Evolutionary conservation across 805 yeast species (phyloP).

Genomic region (Wickerhamiella cacticola): DNA sequence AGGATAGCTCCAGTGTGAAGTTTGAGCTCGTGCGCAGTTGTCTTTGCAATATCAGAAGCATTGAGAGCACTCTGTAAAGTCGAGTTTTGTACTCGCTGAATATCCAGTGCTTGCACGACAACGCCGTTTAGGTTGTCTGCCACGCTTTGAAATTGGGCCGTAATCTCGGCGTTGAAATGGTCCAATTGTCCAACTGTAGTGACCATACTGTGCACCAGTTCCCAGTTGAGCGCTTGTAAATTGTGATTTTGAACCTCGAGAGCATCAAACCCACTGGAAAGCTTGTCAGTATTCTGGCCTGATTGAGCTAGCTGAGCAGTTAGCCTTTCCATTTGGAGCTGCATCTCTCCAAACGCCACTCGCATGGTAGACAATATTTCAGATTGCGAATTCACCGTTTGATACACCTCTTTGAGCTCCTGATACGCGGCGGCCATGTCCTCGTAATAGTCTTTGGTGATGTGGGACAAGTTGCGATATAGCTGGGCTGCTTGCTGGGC

Average conservation of each 20-base stretch:
- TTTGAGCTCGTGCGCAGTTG: slow-evolving; percentile 2
- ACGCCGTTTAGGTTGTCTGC: neutral
- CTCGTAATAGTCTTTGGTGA: neutral
- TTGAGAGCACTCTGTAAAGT: slow-evolving; percentile 1
- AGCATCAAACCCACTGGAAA: neutral
- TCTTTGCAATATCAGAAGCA: slow-evolving; percentile 1
- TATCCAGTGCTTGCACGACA: neutral
- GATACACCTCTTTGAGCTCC: neutral
- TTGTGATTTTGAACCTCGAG: neutral
- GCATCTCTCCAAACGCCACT: neutral
- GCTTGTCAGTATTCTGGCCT: neutral
- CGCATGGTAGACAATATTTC: neutral
- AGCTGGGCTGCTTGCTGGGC: slow-evolving; percentile 12
- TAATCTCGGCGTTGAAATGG: neutral
- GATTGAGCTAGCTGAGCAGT: neutral
- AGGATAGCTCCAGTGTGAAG: neutral
- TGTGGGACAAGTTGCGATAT: slow-evolving; percentile 11
- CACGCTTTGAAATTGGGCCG: neutral
- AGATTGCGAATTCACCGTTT: neutral
- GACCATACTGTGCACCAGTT: neutral
- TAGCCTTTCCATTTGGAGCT: neutral
- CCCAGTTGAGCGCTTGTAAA: neutral
- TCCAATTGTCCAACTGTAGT: neutral
- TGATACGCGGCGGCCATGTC: neutral
- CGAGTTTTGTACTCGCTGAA: neutral